These are phyloP conservation scores for Canavalia ensiformis DNA, from an alignment of 306 rosid genomes.

Conservation along the genomic window DNA sequence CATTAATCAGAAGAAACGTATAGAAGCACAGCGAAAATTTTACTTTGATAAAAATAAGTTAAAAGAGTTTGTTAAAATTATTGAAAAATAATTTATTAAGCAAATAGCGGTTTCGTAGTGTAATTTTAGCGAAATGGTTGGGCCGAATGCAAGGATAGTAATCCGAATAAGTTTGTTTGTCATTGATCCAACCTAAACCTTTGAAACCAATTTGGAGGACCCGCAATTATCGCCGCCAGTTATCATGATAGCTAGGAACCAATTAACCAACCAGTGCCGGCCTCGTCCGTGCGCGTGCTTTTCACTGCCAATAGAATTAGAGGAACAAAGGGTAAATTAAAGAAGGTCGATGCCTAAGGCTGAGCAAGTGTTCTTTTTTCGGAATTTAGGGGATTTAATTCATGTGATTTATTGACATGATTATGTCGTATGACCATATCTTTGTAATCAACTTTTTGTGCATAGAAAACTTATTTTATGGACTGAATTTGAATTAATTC, in stretches of 20 bases:
- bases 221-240: slow-evolving; percentile 71
- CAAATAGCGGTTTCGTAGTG: no score
- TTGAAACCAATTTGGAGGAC: slow-evolving; percentile 56
- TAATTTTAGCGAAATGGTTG: neutral
- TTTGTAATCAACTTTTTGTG: slow-evolving; percentile 28
- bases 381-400: neutral
- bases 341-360: neutral
- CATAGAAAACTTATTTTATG: neutral
- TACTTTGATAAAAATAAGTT: no score
- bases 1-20: neutral
- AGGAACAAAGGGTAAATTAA: neutral
- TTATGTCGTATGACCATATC: slow-evolving; percentile 36
- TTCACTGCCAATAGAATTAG: slow-evolving; percentile 31
- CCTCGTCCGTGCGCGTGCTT: slow-evolving; percentile 33
- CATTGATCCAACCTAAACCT: slow-evolving; percentile 50
- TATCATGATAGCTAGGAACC: slow-evolving; percentile 32
- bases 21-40: no score
- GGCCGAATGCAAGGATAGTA: neutral
- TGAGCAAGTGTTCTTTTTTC: neutral
- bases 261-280: neutral
- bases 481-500: neutral
- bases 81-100: no score
- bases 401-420: slow-evolving; percentile 21
- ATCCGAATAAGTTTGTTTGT: neutral
- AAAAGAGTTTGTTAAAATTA: no score